These are phyloP conservation scores for Stenocarpella maydis DNA, from an alignment of 2,329 filamentous ascomycete species.

Conservation along the genomic window DNA sequence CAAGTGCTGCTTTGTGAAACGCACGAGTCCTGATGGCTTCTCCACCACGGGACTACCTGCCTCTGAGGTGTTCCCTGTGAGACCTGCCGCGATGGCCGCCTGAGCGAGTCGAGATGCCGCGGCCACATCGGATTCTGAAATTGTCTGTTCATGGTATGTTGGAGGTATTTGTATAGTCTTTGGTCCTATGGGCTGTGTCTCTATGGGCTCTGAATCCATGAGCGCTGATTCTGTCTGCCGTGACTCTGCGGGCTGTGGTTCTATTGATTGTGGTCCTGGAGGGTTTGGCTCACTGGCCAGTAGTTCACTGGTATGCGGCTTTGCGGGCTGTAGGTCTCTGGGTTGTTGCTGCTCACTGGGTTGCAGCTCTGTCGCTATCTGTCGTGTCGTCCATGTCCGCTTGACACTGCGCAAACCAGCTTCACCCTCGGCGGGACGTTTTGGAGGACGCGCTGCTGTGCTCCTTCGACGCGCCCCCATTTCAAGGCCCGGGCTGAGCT, in stretches of 20 bases:
- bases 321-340: too few species aligned
- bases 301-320: not conserved
- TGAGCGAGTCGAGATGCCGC: not conserved
- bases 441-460: not conserved
- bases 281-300: not conserved
- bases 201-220: not conserved
- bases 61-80: not conserved
- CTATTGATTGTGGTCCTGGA: not conserved
- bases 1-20: not conserved
- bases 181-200: too few species aligned
- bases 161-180: not conserved
- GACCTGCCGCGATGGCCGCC: constrained; percentile 6
- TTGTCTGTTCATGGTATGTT: not conserved
- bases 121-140: not conserved
- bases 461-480: not conserved
- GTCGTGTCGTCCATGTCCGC: not conserved
- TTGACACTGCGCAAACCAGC: not conserved
- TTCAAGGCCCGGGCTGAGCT: constrained; percentile 26
- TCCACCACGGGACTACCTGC: not conserved
- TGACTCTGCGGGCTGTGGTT: not conserved
- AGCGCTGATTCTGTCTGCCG: not conserved
- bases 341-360: not conserved
- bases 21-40: not conserved
- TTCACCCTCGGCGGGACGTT: not conserved
- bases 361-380: not conserved